Evolutionary conservation across 2,329 filamentous ascomycete genomes (phyloP), one percentile per base, ranked within the genome.

Genomic region (Ascochyta viciae-villosae): DNA sequence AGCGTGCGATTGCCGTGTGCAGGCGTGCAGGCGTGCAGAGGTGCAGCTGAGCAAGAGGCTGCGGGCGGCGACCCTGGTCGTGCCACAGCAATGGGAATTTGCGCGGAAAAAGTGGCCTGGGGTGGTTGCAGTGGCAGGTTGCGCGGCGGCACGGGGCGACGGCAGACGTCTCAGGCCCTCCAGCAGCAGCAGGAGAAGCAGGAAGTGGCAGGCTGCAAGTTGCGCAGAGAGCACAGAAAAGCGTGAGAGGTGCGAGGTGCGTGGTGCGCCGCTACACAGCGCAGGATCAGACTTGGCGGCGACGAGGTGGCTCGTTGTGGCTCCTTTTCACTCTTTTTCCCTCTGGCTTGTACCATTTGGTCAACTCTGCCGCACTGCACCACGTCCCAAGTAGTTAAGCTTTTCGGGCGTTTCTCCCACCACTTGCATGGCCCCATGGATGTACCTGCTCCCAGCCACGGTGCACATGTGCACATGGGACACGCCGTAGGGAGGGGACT

Each of bases 141-240:
- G 44, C 37, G 49, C 34, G 37, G 41, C 49, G 48, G 54, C 49
- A 45, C 54, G 54, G 49, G 49, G 54, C 54, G 49, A 49, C 54
- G 48, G 48, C 48, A 57, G 44, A 49, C 33, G 53, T 51, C 42
- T 56, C 41, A 45, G 51, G 34, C 51, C 40, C 38, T 35, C 26
- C 31, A 38, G 42, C 42, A 46, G 53, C 53, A 38, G 46, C 53
- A 22, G 44, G 46, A 50, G 35, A 46, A 41, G 45, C 46, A 40
- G 46, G 29, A 29, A 37, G 19, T 22, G 9, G 37, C 13, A 7
- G 16, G 15, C 35, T 31, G 41, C 24, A 31, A 31, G 38, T 23
- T 46, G 35, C 22, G 39, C 46, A 42, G 31, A 26, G 45, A 29
- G 22, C 6, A 46, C 52, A 46, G 29, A 34, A 31, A 31, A 35